Conservation (phyloP, 306 rosid genomes). For the Abrus precatorius region DNA sequence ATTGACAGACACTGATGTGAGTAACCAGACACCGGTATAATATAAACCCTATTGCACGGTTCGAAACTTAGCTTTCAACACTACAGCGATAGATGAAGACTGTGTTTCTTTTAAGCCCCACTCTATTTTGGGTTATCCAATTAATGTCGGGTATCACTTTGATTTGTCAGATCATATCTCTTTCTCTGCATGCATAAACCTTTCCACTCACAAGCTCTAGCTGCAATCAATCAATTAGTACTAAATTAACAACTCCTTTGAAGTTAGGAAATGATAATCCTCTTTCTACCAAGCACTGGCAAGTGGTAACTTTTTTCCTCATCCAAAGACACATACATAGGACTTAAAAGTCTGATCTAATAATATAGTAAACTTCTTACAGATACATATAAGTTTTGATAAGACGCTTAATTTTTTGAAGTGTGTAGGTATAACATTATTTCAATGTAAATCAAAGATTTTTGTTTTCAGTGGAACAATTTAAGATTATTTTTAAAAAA, state of each 20-base stretch:
- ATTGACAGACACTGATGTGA: too few relatives aligned
- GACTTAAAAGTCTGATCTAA: not conserved
- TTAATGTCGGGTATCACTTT: not conserved
- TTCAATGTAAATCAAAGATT: too few relatives aligned
- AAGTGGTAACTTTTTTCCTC: too few relatives aligned
- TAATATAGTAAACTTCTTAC: too few relatives aligned
- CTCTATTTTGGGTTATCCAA: not conserved
- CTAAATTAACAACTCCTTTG: not conserved
- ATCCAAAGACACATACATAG: too few relatives aligned
- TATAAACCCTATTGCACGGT: not conserved
- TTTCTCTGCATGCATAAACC: not conserved
- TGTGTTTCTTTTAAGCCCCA: not conserved
- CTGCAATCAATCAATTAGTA: not conserved
- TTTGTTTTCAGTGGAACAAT: too few relatives aligned
- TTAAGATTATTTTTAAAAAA: too few relatives aligned
- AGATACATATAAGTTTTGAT: not conserved
- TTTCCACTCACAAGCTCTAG: not conserved
- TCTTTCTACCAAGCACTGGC: too few relatives aligned
- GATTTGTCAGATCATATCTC: not conserved
- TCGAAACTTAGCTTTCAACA: not conserved
- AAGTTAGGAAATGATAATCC: not conserved
- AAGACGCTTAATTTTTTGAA: not conserved
- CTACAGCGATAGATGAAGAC: not conserved
- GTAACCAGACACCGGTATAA: too few relatives aligned
- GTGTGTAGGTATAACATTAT: too few relatives aligned